These are phyloP conservation scores for Colletotrichum zoysiae DNA, from an alignment of 2,329 filamentous ascomycete species.

Conservation along the genomic window DNA sequence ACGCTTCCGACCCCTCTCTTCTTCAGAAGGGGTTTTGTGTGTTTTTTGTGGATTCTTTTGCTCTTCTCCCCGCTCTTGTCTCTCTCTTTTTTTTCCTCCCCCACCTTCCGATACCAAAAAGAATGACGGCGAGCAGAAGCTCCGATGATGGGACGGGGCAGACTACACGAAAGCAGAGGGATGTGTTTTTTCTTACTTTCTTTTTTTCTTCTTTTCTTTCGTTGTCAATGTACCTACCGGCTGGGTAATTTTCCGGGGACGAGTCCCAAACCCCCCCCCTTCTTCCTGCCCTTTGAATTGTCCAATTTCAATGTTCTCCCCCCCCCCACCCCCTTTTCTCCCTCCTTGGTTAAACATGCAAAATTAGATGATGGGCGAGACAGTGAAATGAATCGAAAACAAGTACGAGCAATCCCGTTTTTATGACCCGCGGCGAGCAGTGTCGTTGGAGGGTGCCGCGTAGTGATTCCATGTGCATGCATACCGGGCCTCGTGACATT, in stretches of 20 bases:
- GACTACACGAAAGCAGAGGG: background rate
- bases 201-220: too few species aligned
- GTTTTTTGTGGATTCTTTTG: constrained; percentile 1
- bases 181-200: too few species aligned
- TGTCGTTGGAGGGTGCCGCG: background rate
- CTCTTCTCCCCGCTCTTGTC: background rate
- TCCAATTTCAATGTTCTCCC: too few species aligned
- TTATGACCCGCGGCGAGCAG: background rate
- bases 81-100: constrained; percentile 1
- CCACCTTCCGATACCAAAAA: constrained; percentile 33
- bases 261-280: background rate
- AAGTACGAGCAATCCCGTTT: background rate
- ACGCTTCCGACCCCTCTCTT: background rate
- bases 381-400: constrained; percentile 23
- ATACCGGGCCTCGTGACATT: background rate
- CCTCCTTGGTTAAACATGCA: background rate
- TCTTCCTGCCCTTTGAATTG: too few species aligned
- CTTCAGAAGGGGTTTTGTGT: background rate
- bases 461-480: background rate
- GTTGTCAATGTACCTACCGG: background rate
- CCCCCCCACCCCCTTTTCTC: background rate
- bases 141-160: background rate
- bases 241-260: background rate
- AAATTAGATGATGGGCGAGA: constrained; percentile 13
- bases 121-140: constrained; percentile 14